Evolutionary conservation across 1,284 basidiomycete genomes (phyloP).

Genomic region (Cutaneotrichosporon curvatum): DNA sequence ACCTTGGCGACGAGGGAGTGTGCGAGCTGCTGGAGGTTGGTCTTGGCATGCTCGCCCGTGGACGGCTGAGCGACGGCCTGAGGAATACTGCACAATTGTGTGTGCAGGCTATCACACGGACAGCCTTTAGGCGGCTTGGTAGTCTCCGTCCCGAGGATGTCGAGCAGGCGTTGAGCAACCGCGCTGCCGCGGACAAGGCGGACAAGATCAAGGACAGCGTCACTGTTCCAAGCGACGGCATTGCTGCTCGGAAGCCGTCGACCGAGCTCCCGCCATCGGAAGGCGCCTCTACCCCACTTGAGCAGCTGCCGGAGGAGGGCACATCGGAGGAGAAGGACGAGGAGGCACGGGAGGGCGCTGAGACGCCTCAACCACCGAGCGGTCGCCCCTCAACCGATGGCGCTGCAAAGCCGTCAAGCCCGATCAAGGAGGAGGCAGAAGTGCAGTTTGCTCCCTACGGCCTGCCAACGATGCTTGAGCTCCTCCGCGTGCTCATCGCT

Average conservation of each 20-base stretch:
- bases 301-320: background rate
- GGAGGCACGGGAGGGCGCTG: constrained; percentile 1
- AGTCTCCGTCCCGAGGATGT: constrained; percentile 48
- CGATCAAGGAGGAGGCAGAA: constrained; percentile 4
- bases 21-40: constrained; percentile 99
- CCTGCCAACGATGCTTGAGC: constrained; percentile 84
- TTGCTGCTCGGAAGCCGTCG: background rate
- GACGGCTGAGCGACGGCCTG: constrained; percentile 66
- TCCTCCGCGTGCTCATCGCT: constrained; percentile 88
- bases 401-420: background rate
- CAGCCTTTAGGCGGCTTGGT: constrained; percentile 69
- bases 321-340: constrained; percentile 2
- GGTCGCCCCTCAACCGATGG: too few species aligned
- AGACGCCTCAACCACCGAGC: too few species aligned
- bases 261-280: background rate
- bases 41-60: constrained; percentile 93
- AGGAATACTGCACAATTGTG: constrained; percentile 89
- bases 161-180: constrained; percentile 25
- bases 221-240: constrained; percentile 6
- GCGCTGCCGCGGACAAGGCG: constrained; percentile 23
- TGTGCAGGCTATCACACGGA: constrained; percentile 79
- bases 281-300: background rate
- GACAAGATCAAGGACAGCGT: constrained; percentile 18
- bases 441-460: constrained; percentile 57
- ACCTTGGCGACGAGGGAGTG: constrained; percentile 83